These are phyloP conservation scores for Cryptococcus sp. DNA, from an alignment of 1,284 basidiomycete species.

Conservation along the genomic window DNA sequence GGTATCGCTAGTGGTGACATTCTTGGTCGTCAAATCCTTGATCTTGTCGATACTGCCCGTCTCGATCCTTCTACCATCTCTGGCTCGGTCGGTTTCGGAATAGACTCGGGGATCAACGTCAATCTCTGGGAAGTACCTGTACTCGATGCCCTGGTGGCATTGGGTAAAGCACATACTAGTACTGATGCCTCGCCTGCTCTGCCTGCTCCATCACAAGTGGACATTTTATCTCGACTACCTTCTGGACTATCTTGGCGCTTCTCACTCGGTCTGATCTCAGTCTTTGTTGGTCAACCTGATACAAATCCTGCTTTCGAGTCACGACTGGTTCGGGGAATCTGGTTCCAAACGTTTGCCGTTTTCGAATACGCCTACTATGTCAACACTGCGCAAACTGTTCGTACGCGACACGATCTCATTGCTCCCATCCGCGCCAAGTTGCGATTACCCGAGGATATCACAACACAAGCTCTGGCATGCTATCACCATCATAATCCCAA, in stretches of 20 bases:
- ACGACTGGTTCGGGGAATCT: slow-evolving; percentile 67
- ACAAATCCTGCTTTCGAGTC: slow-evolving; percentile 65
- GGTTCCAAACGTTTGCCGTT: slow-evolving; percentile 58
- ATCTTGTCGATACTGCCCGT: slow-evolving; percentile 15
- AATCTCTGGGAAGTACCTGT: slow-evolving; percentile 70
- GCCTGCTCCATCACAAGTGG: slow-evolving; percentile 4
- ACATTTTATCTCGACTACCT: slow-evolving; percentile 53
- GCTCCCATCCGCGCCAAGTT: slow-evolving; percentile 47
- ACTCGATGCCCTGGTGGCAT: slow-evolving; percentile 55
- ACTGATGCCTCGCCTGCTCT: slow-evolving; percentile 2
- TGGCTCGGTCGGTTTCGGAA: slow-evolving; percentile 54
- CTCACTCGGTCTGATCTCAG: slow-evolving; percentile 60
- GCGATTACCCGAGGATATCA: slow-evolving; percentile 59
- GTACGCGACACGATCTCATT: slow-evolving; percentile 52
- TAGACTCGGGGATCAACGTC: slow-evolving; percentile 59
- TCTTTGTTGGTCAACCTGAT: slow-evolving; percentile 70
- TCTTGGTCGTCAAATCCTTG: slow-evolving; percentile 11
- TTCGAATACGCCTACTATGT: slow-evolving; percentile 61
- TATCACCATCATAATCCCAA: slow-evolving; percentile 47
- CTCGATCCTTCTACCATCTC: slow-evolving; percentile 50
- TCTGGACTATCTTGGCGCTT: slow-evolving; percentile 58
- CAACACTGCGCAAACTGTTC: slow-evolving; percentile 45
- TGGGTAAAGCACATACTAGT: slow-evolving; percentile 46
- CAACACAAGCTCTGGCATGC: slow-evolving; percentile 56
- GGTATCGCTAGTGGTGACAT: slow-evolving; percentile 23